phyloP scores from a whole-genome alignment of 2,329 filamentous ascomycete species.

The Aureobasidium sp. region DNA sequence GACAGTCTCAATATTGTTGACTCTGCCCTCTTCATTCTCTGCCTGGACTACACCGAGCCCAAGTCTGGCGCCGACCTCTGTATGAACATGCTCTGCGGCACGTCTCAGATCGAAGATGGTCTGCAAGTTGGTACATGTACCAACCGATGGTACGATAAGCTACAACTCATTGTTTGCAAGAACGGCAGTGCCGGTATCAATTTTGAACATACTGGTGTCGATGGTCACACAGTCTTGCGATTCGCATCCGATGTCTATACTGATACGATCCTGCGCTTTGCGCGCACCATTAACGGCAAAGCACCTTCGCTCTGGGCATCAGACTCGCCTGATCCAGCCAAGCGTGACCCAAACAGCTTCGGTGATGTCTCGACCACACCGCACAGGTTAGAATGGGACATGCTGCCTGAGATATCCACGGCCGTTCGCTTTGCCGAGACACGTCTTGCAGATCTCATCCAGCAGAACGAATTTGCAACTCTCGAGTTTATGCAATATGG shows the following conservation, averaged over 20 bases:
- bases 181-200: constrained; percentile 98
- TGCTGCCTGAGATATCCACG: constrained; percentile 84
- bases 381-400: constrained; percentile 96
- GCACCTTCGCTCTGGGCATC: constrained; percentile 90
- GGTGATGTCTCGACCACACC: constrained; percentile 90
- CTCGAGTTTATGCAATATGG: constrained; percentile 85
- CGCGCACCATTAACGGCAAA: constrained; percentile 88
- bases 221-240: constrained; percentile 91
- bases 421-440: constrained; percentile 94
- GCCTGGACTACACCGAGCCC: constrained; percentile 87
- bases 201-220: constrained; percentile 96
- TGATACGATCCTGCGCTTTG: constrained; percentile 93
- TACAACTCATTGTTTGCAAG: constrained; percentile 98
- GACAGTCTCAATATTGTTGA: constrained; percentile 95
- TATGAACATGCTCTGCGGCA: constrained; percentile 97
- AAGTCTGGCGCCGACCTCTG: constrained; percentile 75
- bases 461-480: constrained; percentile 92
- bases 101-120: constrained; percentile 81
- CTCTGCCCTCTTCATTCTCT: constrained; percentile 85
- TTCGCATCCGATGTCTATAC: constrained; percentile 97
- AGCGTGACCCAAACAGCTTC: constrained; percentile 83
- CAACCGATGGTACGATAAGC: constrained; percentile 98
- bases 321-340: constrained; percentile 82
- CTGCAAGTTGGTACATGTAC: constrained; percentile 97
- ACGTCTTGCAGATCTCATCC: constrained; percentile 83